Base-by-base conservation (phyloP, 768 basidiomycete genomes). In the Hericium coralloides region DNA sequence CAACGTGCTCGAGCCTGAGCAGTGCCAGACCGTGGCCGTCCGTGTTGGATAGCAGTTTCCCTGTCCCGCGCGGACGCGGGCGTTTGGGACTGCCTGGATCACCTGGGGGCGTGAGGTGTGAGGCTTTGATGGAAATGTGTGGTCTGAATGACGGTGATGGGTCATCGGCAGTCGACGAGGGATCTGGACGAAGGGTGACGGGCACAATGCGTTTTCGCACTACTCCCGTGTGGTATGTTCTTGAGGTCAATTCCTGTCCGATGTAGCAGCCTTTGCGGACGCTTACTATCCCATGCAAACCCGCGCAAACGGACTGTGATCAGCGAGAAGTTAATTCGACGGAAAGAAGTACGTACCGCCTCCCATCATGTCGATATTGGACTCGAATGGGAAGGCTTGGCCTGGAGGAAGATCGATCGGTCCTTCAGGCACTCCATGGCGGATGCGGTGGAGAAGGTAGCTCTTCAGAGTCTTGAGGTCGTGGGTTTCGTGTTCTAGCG, bases 261-360 rank as follows among this genome's bases (percentile, higher is more conserved):
- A 98, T 87, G 66, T 98, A 98, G 67, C 97, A 99, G 2, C 97
- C 97, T 73, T 99, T 99, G 56, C 91, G 77, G 69, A 97, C 98
- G 71, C 98, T 93, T 67, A 98, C 95, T 87, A 77, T 47, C 53
- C 8, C 4, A 52, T 22, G 10, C 55, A 38, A 22, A 45, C 53
- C 8, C 4, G 54, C 23, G 10, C 55, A 38, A 22, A 45, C 15
- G n/a, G 2, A 15, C 15, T 1, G 12, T n/a, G 59, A 31, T 57
- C 49, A 52, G 38, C 61, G 55, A 53, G 41, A 18, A 47, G 31
- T 12, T 31, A 31, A 31, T 2, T 64, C 39, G 20, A 17, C 31
- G 31, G 12, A 22, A 37, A n/a, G 7, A 22, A 25, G n/a, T 17
- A 38, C n/a, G 39, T 65, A 97, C 95, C 73, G 65, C 84, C 95